A percentile compares a stretch with the other conserved stretches of the same genome.
Conservation (phyloP, 2,329 filamentous ascomycete genomes). For the Aspergillus fischeri region DNA sequence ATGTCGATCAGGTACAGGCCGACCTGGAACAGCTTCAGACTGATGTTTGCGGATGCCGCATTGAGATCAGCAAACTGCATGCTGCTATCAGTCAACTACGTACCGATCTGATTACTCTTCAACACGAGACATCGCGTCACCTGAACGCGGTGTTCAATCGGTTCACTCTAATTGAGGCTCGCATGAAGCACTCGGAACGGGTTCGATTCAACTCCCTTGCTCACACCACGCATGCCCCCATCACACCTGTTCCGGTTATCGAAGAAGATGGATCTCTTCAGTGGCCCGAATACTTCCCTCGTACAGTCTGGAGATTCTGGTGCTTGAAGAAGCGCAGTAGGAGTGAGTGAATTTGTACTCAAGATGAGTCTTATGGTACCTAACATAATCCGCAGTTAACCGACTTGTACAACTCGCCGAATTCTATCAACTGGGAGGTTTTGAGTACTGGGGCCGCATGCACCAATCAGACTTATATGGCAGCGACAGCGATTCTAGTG, state of each 20-base stretch:
- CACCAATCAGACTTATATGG: constrained; percentile 27
- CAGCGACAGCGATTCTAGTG: constrained; percentile 36
- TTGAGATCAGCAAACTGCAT: constrained; percentile 36
- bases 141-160: constrained; percentile 25
- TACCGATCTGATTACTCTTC: constrained; percentile 33
- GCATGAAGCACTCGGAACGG: constrained; percentile 34
- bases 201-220: constrained; percentile 40
- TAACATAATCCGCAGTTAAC: constrained; percentile 28
- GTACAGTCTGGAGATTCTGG: constrained; percentile 41
- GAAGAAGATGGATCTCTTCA: constrained; percentile 31
- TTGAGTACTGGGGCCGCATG: constrained; percentile 37
- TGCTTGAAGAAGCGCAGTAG: constrained; percentile 39
- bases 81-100: constrained; percentile 33
- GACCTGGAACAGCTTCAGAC: constrained; percentile 32
- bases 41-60: constrained; percentile 31
- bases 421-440: constrained; percentile 38
- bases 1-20: constrained; percentile 33
- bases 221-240: constrained; percentile 34
- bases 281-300: constrained; percentile 37
- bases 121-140: constrained; percentile 31
- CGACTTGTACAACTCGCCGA: constrained; percentile 37
- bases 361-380: neutral
- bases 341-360: constrained; percentile 25
- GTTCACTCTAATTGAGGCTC: constrained; percentile 29
- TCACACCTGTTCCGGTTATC: constrained; percentile 34